Evolutionary conservation across 2,329 filamentous ascomycete genomes (phyloP).

Genomic region (Chaetomium globosum): DNA sequence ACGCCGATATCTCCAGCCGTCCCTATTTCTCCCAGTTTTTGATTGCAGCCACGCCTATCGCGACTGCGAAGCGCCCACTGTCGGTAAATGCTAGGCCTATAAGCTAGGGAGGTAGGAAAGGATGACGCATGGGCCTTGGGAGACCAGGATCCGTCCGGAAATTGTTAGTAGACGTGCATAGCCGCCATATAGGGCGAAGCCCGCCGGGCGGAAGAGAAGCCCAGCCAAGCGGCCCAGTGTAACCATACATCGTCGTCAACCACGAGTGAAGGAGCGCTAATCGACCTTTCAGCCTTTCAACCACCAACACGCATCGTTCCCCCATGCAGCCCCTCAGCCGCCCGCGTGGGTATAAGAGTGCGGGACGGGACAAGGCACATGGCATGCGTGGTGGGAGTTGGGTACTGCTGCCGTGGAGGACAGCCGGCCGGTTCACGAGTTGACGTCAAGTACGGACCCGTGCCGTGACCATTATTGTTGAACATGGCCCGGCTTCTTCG

Average conservation of each 20-base stretch:
- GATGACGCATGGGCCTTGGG: too few relatives aligned
- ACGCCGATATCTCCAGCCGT: too few relatives aligned
- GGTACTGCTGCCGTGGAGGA: not conserved
- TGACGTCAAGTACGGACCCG: not conserved
- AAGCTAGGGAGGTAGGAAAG: too few relatives aligned
- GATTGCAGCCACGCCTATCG: too few relatives aligned
- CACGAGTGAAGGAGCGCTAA: not conserved
- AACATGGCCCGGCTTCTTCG: conserved; percentile 10
- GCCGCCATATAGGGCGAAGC: too few relatives aligned
- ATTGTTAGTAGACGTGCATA: too few relatives aligned
- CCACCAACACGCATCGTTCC: not conserved
- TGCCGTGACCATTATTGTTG: not conserved
- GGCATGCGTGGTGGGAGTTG: not conserved
- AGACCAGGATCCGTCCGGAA: too few relatives aligned
- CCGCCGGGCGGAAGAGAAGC: too few relatives aligned
- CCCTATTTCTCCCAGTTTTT: too few relatives aligned
- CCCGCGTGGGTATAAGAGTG: not conserved
- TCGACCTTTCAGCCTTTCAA: not conserved
- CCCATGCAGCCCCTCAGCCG: not conserved
- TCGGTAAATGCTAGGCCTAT: too few relatives aligned
- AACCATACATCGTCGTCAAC: not conserved
- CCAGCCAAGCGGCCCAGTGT: not conserved
- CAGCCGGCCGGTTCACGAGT: not conserved
- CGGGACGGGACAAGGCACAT: not conserved
- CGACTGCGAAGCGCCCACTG: too few relatives aligned